Percentiles rank a stretch among this genome's conserved stretches.
Conservation (phyloP, 108 stramenopile genomes). For the Nannochloropsis oceanica region DNA sequence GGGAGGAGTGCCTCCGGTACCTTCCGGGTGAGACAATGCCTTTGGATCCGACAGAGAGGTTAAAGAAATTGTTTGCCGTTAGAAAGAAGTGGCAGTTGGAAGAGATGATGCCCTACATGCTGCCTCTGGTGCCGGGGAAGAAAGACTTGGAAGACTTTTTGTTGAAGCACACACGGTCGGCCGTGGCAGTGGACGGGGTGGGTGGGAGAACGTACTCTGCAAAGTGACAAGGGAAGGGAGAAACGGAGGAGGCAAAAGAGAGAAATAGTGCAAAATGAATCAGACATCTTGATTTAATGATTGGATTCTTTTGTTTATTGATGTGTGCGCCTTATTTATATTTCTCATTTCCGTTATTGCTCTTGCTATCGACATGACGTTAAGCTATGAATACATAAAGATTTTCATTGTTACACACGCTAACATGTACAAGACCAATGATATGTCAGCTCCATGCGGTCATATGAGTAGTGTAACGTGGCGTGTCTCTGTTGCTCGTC, state of each 20-base stretch:
- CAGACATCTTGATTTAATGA: neutral
- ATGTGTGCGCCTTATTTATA: too few species aligned
- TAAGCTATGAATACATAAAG: too few species aligned
- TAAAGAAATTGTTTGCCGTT: neutral
- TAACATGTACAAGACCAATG: too few species aligned
- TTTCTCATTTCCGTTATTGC: too few species aligned
- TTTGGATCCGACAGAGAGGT: neutral
- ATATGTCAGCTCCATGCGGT: too few species aligned
- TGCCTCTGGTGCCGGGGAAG: neutral
- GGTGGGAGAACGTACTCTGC: neutral
- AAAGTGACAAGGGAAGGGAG: neutral
- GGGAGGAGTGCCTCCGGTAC: neutral
- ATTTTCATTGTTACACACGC: too few species aligned
- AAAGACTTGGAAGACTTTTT: neutral
- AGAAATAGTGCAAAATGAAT: neutral
- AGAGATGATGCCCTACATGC: neutral
- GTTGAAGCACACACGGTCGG: neutral
- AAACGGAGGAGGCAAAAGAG: neutral
- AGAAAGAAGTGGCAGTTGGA: neutral
- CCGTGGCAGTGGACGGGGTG: neutral
- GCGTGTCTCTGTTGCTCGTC: too few species aligned
- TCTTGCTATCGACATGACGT: too few species aligned
- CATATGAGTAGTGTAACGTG: too few species aligned
- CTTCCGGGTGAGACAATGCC: neutral
- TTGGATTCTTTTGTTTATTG: too few species aligned